Evolutionary conservation across 257 asterid species (phyloP).

Genomic region (Solanum etuberosum): DNA sequence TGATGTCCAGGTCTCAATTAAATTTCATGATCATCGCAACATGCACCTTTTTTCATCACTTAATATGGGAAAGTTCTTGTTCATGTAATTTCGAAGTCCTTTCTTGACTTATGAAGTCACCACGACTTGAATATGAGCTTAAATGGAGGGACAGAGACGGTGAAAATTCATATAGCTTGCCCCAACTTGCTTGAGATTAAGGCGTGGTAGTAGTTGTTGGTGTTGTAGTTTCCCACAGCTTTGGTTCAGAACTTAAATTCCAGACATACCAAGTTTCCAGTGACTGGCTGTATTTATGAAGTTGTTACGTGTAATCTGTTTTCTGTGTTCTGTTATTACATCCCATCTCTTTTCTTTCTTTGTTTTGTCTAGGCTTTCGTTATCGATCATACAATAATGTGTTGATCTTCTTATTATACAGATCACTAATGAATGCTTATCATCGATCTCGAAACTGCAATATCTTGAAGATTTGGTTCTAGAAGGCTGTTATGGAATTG

Average conservation of each 20-base stretch:
- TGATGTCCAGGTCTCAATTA: background rate
- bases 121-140: background rate
- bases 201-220: background rate
- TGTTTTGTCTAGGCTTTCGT: background rate
- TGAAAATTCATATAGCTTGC: background rate
- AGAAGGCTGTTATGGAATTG: conserved; percentile 81
- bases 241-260: background rate
- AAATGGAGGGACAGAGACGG: background rate
- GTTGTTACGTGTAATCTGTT: background rate
- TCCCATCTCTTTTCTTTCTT: background rate
- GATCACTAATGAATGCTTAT: conserved; percentile 66
- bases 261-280: background rate
- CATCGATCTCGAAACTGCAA: conserved; percentile 55
- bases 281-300: background rate
- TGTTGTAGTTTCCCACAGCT: background rate
- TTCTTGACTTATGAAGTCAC: background rate
- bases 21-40: background rate
- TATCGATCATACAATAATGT: background rate
- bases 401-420: conserved; percentile 5
- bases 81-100: background rate
- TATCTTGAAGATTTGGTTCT: conserved; percentile 63
- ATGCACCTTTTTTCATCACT: background rate
- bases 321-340: background rate
- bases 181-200: background rate
- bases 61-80: background rate